Conservation (phyloP, 164 flowering plant genomes). For the Sextonia rubra region DNA sequence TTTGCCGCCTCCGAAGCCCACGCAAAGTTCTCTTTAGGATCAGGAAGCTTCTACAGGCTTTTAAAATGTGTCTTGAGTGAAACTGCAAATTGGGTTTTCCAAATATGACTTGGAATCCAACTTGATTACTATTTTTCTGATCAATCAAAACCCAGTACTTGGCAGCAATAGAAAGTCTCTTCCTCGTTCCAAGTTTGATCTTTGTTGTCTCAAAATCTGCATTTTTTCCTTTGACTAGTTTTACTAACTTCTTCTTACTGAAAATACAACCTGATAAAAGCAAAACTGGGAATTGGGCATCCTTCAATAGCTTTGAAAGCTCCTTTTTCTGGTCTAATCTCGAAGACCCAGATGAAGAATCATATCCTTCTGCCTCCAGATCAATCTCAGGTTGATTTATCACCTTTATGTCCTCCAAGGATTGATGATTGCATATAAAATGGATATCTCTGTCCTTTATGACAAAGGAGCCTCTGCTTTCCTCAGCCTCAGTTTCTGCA, state of each 20-base stretch:
- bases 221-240: conserved; percentile 14
- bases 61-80: conserved; percentile 18
- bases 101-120: conserved; percentile 56
- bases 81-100: conserved; percentile 33
- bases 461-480: conserved; percentile 77
- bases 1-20: conserved; percentile 19
- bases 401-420: conserved; percentile 47
- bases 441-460: conserved; percentile 42
- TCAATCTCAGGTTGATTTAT: conserved; percentile 21
- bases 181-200: background rate
- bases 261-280: conserved; percentile 51
- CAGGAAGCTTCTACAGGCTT: conserved; percentile 17
- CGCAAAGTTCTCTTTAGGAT: conserved; percentile 20
- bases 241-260: conserved; percentile 23
- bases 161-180: conserved; percentile 26
- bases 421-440: conserved; percentile 57
- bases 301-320: conserved; percentile 10
- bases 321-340: conserved; percentile 12
- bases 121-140: conserved; percentile 50
- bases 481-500: conserved; percentile 67
- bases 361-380: conserved; percentile 22
- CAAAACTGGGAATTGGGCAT: conserved; percentile 40
- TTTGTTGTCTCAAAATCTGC: conserved; percentile 12
- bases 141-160: conserved; percentile 63
- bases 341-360: conserved; percentile 20